Conservation (phyloP, 208 protist genomes). For the Porcisia hertigi region DNA sequence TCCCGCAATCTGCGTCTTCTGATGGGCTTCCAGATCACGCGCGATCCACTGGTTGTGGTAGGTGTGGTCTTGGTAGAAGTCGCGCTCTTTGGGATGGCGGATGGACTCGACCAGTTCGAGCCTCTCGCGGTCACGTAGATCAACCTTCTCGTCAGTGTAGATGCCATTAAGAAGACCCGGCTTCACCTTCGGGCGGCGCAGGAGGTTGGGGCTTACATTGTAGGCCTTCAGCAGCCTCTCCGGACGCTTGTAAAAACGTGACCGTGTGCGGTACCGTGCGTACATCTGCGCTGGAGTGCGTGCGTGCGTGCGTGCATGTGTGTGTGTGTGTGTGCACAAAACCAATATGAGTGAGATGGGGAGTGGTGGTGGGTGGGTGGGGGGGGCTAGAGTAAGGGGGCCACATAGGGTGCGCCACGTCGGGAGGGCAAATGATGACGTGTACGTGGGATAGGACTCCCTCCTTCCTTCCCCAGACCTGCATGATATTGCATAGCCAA, state of each 20-base stretch:
- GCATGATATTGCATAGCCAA: too few relatives aligned
- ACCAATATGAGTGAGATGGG: not conserved
- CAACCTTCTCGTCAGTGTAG: slow-evolving; percentile 74
- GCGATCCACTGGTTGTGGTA: slow-evolving; percentile 91
- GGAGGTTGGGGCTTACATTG: slow-evolving; percentile 62
- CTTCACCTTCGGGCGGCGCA: slow-evolving; percentile 74
- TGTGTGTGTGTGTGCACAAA: not conserved
- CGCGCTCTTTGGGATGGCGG: slow-evolving; percentile 82
- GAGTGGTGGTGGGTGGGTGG: too few relatives aligned
- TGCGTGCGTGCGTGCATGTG: too few relatives aligned
- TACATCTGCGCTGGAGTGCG: slow-evolving; percentile 51
- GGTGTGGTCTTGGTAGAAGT: slow-evolving; percentile 93
- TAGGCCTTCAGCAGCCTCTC: slow-evolving; percentile 62
- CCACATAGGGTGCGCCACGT: not conserved
- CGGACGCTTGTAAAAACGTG: slow-evolving; percentile 78
- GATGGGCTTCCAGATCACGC: slow-evolving; percentile 71
- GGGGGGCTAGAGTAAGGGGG: not conserved
- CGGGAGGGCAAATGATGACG: not conserved
- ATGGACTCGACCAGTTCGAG: slow-evolving; percentile 83
- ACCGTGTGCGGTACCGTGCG: slow-evolving; percentile 81
- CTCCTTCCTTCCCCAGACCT: too few relatives aligned
- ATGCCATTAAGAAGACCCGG: slow-evolving; percentile 61
- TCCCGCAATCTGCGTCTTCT: slow-evolving; percentile 51
- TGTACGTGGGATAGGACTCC: not conserved
- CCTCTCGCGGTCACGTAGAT: slow-evolving; percentile 77